Conservation (phyloP, 1,139 yeast species). For the Citeromyces hawaiiensis region DNA sequence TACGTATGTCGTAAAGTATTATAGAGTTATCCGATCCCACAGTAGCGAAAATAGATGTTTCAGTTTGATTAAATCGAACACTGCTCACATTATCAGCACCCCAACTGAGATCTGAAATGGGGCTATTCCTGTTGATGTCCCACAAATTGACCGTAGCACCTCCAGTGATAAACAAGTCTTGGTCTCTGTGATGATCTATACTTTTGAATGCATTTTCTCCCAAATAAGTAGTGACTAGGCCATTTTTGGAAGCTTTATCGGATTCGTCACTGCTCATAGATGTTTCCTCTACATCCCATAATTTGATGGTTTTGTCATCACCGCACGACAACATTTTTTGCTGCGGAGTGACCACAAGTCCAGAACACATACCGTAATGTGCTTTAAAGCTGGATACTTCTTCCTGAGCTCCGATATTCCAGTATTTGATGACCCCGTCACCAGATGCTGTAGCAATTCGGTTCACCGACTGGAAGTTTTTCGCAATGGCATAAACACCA, state of each 20-base stretch:
- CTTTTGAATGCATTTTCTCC: slow-evolving; percentile 82
- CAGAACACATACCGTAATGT: slow-evolving; percentile 84
- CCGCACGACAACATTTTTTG: slow-evolving; percentile 73
- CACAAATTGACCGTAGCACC: slow-evolving; percentile 83
- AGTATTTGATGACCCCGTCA: slow-evolving; percentile 87
- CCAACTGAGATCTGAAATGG: slow-evolving; percentile 76
- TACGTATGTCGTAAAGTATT: slow-evolving; percentile 81
- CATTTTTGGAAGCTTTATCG: slow-evolving; percentile 18
- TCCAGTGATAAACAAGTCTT: slow-evolving; percentile 76
- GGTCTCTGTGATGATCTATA: slow-evolving; percentile 73
- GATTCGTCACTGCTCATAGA: slow-evolving; percentile 18
- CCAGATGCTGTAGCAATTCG: slow-evolving; percentile 87
- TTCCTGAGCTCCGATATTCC: slow-evolving; percentile 71
- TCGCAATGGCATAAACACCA: slow-evolving; percentile 86
- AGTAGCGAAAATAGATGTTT: slow-evolving; percentile 79
- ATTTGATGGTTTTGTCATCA: slow-evolving; percentile 76
- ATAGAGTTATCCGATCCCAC: slow-evolving; percentile 89
- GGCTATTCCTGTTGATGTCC: slow-evolving; percentile 74
- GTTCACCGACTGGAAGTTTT: slow-evolving; percentile 56
- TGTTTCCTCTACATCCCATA: slow-evolving; percentile 56
- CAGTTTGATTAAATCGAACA: slow-evolving; percentile 83
- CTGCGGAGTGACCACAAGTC: slow-evolving; percentile 67
- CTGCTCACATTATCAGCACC: slow-evolving; percentile 84
- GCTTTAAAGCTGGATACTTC: slow-evolving; percentile 75
- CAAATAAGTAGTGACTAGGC: slow-evolving; percentile 59